phyloP scores from a whole-genome alignment of 2,329 filamentous ascomycete species.

The Sporothrix brunneoviolacea region DNA sequence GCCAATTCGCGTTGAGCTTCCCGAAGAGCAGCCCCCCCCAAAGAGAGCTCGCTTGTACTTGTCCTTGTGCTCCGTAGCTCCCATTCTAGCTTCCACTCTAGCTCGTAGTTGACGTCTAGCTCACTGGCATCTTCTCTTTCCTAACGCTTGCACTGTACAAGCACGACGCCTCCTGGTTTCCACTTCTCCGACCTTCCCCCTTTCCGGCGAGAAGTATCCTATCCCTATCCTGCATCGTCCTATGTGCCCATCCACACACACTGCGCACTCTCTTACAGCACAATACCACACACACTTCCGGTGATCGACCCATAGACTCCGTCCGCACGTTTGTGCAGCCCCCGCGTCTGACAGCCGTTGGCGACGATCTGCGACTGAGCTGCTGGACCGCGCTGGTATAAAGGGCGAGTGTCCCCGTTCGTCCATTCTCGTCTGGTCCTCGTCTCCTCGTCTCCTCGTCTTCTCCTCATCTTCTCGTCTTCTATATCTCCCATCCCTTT shows the following conservation, averaged over 20 bases:
- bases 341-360: too few relatives aligned
- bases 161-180: neutral
- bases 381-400: too few relatives aligned
- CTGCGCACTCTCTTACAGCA: too few relatives aligned
- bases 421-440: too few relatives aligned
- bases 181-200: constrained; percentile 15
- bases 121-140: neutral
- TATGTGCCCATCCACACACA: neutral
- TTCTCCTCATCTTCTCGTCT: neutral
- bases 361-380: too few relatives aligned
- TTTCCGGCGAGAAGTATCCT: neutral
- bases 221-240: too few relatives aligned
- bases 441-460: constrained; percentile 1
- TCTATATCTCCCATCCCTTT: neutral
- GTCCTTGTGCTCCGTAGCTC: neutral
- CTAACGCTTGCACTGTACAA: neutral
- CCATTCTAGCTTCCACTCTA: neutral
- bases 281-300: neutral
- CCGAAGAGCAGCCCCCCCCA: too few relatives aligned
- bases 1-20: constrained; percentile 8
- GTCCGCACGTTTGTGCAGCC: too few relatives aligned
- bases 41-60: too few relatives aligned
- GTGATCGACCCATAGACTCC: too few relatives aligned
- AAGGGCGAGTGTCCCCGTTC: too few relatives aligned
- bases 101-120: neutral